Base-by-base conservation (phyloP, 2,329 filamentous ascomycete genomes). In the Stagonosporopsis vannaccii region DNA sequence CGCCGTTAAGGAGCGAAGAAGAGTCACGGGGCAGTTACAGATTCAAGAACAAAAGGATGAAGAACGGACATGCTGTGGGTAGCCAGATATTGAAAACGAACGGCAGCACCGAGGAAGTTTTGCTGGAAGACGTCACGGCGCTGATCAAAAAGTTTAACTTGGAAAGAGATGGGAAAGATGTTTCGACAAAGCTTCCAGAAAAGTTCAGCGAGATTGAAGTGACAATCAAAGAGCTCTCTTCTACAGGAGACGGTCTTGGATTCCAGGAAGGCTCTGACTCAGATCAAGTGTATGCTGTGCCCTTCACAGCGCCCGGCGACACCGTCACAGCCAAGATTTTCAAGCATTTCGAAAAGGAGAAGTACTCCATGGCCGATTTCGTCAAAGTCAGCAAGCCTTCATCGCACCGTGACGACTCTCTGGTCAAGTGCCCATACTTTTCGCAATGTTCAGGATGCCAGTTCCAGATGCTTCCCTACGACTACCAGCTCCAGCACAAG, bases 381-480 rank as follows among this genome's bases (percentile, higher is more conserved):
- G 71, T 98, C 70, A 88, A 88, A 58, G 85, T 98, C 37, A 79
- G 88, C 32, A 85, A 84, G 54, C 87, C 93, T 0, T 92, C 91
- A 0, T 83, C 87, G 1, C 81, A 89, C 51, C 89, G 95, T 67
- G 89, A 97, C 68, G 90, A 95, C 68, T 82, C 83, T 33, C 86
- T 90, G 20, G 84, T 96, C 65, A 83, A 83, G 53, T 99, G 95
- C 80, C 84, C 86, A 67, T 98, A 99, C 81, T 99, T 99, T 72
- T 81, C 86, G 36, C 84, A 83, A 51, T 99, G 95, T 77, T 91
- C 70, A 23, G 95, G 95, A 28, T 99, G 95, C 74, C 95, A 99
- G 78, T 93, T 98, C 76, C 95, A 99, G 80, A 97, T 98, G 91
- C 85, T 99, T 61, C 87, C 91, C 51, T 98, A 98, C 75, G 78